These are phyloP conservation scores for Colletotrichum viniferum DNA, from an alignment of 2,329 filamentous ascomycete genomes.

Conservation along the genomic window DNA sequence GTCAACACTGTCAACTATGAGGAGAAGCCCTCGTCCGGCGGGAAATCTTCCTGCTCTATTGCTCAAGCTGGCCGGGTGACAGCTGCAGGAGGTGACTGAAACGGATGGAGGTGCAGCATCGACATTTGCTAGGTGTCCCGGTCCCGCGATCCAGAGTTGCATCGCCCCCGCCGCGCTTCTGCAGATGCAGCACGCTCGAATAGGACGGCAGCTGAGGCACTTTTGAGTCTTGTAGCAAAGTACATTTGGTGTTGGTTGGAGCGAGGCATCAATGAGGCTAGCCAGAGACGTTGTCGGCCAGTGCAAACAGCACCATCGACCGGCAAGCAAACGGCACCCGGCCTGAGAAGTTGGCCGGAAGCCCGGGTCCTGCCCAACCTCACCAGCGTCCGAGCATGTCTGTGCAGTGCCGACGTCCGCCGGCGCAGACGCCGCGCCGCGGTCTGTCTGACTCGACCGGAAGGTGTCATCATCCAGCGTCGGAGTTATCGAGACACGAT, in stretches of 20 bases:
- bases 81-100: slow-evolving; percentile 6
- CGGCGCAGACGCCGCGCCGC: not conserved
- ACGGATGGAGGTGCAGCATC: slow-evolving; percentile 4
- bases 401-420: not conserved
- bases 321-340: not conserved
- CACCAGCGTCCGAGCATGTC: not conserved
- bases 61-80: not conserved
- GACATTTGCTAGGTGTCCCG: not conserved
- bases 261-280: not conserved
- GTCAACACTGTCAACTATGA: not conserved
- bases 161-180: not conserved
- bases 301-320: not conserved
- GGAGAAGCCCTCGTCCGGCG: not conserved
- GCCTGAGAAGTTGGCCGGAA: not conserved
- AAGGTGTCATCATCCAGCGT: not conserved
- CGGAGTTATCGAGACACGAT: not conserved
- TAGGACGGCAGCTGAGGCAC: not conserved
- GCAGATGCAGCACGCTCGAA: slow-evolving; percentile 4
- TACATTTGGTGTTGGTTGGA: not conserved
- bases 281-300: not conserved
- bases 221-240: not conserved
- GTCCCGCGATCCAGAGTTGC: slow-evolving; percentile 7
- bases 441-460: not conserved
- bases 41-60: not conserved
- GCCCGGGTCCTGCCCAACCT: not conserved